phyloP scores from a whole-genome alignment of 768 basidiomycete genomes.

The Amanita pallidorosea region DNA sequence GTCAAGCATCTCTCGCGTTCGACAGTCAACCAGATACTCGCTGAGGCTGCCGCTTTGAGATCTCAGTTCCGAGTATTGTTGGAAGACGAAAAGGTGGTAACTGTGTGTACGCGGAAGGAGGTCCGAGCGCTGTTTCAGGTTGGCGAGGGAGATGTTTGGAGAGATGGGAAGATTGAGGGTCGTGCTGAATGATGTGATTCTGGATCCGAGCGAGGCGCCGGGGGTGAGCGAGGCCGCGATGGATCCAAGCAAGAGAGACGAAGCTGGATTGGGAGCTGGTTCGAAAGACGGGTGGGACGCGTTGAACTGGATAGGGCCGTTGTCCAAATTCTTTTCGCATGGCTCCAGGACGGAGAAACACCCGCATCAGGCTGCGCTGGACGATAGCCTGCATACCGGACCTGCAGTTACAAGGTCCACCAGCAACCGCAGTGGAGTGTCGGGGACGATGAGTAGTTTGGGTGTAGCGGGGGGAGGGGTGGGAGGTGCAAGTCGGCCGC shows the following conservation, averaged over 20 bases:
- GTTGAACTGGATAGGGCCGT: conserved; percentile 68
- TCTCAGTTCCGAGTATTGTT: conserved; percentile 60
- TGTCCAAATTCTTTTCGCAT: conserved; percentile 65
- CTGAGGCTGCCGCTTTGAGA: conserved; percentile 62
- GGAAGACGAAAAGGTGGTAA: conserved; percentile 63
- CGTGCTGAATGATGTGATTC: conserved; percentile 78
- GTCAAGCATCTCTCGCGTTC: conserved; percentile 77
- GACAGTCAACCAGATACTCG: conserved; percentile 64
- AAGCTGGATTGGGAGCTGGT: conserved; percentile 12
- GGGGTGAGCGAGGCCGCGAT: conserved; percentile 64
- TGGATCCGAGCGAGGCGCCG: conserved; percentile 72
- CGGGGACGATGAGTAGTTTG: conserved; percentile 7
- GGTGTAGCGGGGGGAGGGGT: conserved; percentile 11
- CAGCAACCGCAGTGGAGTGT: background rate
- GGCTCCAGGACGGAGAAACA: conserved; percentile 14
- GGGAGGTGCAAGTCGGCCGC: conserved; percentile 22
- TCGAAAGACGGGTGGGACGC: conserved; percentile 18
- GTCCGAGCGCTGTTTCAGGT: conserved; percentile 70
- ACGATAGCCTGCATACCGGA: conserved; percentile 10
- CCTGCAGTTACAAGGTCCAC: background rate
- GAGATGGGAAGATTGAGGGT: conserved; percentile 78
- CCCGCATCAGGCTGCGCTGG: conserved; percentile 1
- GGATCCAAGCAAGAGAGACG: conserved; percentile 43
- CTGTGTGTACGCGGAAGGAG: conserved; percentile 65
- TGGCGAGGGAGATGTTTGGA: conserved; percentile 75